Evolutionary conservation across 1,139 yeast genomes (phyloP).

Genomic region (Yamadazyma atmosphaerica): DNA sequence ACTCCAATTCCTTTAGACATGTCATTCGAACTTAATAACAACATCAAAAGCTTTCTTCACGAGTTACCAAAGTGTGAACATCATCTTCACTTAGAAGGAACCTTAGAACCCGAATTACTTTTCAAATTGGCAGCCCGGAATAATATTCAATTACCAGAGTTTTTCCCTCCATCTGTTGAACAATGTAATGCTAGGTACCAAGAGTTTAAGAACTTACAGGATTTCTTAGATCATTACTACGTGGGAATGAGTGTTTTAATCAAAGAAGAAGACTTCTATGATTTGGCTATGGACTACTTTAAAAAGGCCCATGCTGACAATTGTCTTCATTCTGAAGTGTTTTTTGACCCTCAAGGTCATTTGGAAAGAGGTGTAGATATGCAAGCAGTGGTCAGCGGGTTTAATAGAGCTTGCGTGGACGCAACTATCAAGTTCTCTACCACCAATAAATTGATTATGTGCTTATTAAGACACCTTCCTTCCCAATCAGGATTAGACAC

Average conservation of each 20-base stretch:
- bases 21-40: conserved; percentile 17
- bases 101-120: conserved; percentile 68
- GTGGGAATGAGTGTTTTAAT: conserved; percentile 74
- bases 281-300: conserved; percentile 75
- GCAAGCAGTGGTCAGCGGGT: conserved; percentile 62
- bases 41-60: conserved; percentile 43
- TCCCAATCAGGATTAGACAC: conserved; percentile 56
- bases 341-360: conserved; percentile 85
- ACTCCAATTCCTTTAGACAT: too few species aligned
- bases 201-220: conserved; percentile 66
- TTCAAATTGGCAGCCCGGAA: conserved; percentile 66
- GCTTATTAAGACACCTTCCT: conserved; percentile 73
- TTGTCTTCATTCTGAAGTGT: conserved; percentile 65
- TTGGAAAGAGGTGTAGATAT: conserved; percentile 62
- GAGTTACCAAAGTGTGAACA: conserved; percentile 84
- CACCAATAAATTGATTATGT: conserved; percentile 72
- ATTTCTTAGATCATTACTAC: conserved; percentile 74
- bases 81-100: conserved; percentile 80
- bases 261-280: conserved; percentile 65
- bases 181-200: conserved; percentile 59
- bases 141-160: conserved; percentile 53
- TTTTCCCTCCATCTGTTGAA: conserved; percentile 55
- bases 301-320: conserved; percentile 61
- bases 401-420: conserved; percentile 59
- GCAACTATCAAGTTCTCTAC: conserved; percentile 61